Evolutionary conservation across 768 basidiomycete genomes (phyloP).

Genomic region (Rickenella mellea): DNA sequence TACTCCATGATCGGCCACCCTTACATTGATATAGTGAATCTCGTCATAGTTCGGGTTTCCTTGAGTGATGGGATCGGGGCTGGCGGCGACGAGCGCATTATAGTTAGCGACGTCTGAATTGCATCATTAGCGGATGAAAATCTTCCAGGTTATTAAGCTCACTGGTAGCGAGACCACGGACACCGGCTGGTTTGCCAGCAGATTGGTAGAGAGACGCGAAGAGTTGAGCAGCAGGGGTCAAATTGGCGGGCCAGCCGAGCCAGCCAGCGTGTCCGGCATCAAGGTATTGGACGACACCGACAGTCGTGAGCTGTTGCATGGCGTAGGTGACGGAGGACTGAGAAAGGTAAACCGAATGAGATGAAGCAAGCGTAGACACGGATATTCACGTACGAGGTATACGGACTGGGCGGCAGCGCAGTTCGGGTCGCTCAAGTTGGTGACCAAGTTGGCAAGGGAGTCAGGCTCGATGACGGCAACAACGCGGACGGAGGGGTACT

Average conservation of each 20-base stretch:
- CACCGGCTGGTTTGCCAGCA: conserved; percentile 45
- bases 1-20: conserved; percentile 3
- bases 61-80: conserved; percentile 53
- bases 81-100: conserved; percentile 29
- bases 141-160: conserved; percentile 34
- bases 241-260: conserved; percentile 62
- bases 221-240: conserved; percentile 46
- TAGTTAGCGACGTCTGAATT: conserved; percentile 20
- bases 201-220: conserved; percentile 39
- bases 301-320: conserved; percentile 41
- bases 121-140: not conserved
- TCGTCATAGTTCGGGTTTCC: conserved; percentile 56
- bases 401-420: conserved; percentile 43
- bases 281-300: conserved; percentile 52
- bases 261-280: conserved; percentile 38
- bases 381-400: conserved; percentile 36
- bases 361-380: too few relatives aligned
- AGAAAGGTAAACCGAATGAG: conserved; percentile 1
- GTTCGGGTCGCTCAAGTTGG: conserved; percentile 51
- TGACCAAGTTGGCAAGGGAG: conserved; percentile 59
- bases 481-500: conserved; percentile 51
- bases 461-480: conserved; percentile 62
- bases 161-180: conserved; percentile 55
- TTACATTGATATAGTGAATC: conserved; percentile 45
- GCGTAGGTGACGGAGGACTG: conserved; percentile 45